phyloP scores from a whole-genome alignment of 2,329 filamentous ascomycete genomes.

The Alternaria ethzedia region DNA sequence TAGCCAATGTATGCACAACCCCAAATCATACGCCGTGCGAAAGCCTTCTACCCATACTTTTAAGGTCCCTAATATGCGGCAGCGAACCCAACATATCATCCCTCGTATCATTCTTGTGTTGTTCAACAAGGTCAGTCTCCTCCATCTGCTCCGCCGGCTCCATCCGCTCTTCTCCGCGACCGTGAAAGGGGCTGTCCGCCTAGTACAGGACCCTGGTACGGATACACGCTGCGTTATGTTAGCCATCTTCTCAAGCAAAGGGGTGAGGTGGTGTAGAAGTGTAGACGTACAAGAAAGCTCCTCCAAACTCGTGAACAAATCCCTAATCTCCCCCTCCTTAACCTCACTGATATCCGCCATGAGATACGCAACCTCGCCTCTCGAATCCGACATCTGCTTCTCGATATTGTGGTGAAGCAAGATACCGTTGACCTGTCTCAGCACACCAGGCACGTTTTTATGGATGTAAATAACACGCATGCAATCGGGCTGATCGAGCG shows the following conservation, averaged over 20 bases:
- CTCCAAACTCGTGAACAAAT: constrained; percentile 83
- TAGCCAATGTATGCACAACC: background rate
- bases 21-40: constrained; percentile 43
- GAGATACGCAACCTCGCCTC: constrained; percentile 91
- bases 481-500: constrained; percentile 85
- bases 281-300: constrained; percentile 72
- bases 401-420: constrained; percentile 96
- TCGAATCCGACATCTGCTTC: constrained; percentile 97
- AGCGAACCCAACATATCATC: constrained; percentile 4
- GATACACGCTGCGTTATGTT: constrained; percentile 43
- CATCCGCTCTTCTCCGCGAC: background rate
- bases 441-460: constrained; percentile 92
- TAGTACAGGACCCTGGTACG: constrained; percentile 57
- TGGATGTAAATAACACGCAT: constrained; percentile 96
- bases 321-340: constrained; percentile 78
- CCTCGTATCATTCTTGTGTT: background rate
- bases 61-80: constrained; percentile 6
- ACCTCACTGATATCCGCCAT: constrained; percentile 98
- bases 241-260: background rate
- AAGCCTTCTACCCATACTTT: constrained; percentile 37
- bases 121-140: background rate
- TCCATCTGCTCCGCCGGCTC: background rate
- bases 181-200: background rate
- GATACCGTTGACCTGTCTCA: constrained; percentile 94
- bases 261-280: too few relatives aligned